Evolutionary conservation across 805 yeast genomes (phyloP).

Genomic region (Lachancea dasiensis): DNA sequence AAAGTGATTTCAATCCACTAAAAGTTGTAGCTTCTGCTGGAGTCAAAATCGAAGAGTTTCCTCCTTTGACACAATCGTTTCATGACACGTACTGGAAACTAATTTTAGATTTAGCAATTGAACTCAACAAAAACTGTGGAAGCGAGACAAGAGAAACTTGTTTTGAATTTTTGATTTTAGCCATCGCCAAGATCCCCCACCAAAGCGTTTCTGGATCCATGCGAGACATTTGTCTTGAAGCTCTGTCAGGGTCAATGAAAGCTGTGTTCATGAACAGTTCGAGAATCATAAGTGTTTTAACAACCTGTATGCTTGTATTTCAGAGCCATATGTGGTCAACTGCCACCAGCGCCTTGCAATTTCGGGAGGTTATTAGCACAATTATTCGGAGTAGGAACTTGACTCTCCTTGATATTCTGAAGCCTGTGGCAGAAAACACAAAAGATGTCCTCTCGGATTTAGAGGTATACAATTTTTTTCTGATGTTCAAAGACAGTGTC

Average conservation of each 20-base stretch:
- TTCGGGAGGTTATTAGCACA: not conserved
- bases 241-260: not conserved
- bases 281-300: not conserved
- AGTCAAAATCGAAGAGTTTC: slow-evolving; percentile 15
- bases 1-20: slow-evolving; percentile 13
- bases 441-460: slow-evolving; percentile 14
- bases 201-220: not conserved
- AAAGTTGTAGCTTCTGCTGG: slow-evolving; percentile 25
- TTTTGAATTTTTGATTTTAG: not conserved
- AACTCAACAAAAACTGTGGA: not conserved
- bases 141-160: not conserved
- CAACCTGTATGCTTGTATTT: not conserved
- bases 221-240: not conserved
- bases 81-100: slow-evolving; percentile 11
- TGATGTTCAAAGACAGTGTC: slow-evolving; percentile 11
- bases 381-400: not conserved
- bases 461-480: slow-evolving; percentile 12
- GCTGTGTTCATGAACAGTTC: not conserved
- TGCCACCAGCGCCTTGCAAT: not conserved
- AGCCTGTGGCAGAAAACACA: slow-evolving; percentile 11
- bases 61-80: slow-evolving; percentile 12
- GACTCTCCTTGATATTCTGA: slow-evolving; percentile 11
- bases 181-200: not conserved
- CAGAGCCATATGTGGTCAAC: not conserved
- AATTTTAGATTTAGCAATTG: slow-evolving; percentile 6